Evolutionary conservation across 805 yeast genomes (phyloP).

Genomic region (Sugiyamaella floridensis): DNA sequence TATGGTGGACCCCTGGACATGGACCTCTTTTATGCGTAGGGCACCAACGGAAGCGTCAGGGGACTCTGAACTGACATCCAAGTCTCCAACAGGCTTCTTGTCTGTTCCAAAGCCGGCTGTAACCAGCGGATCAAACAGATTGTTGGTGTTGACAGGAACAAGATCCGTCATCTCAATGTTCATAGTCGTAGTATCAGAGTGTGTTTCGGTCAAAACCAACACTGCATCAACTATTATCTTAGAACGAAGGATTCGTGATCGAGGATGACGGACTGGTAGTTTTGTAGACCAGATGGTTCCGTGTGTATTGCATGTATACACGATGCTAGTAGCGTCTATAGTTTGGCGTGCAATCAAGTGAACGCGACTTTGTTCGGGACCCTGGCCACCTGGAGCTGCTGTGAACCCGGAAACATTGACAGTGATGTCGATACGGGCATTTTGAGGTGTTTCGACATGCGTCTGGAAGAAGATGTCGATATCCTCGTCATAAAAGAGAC

Average conservation of each 20-base stretch:
- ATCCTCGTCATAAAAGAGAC: constrained; percentile 18
- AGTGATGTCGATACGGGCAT: not conserved
- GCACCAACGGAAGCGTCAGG: not conserved
- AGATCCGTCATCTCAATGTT: constrained; percentile 42
- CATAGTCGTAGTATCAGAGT: not conserved
- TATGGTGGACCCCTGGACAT: not conserved
- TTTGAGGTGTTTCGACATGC: not conserved
- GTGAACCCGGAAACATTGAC: not conserved
- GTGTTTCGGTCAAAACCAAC: too few species aligned
- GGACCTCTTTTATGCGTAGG: not conserved
- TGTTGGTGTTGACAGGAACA: constrained; percentile 44
- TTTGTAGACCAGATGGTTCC: not conserved
- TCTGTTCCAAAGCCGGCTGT: not conserved
- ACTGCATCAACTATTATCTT: constrained; percentile 12
- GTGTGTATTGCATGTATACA: not conserved
- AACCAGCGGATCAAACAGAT: constrained; percentile 31
- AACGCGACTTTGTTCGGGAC: not conserved
- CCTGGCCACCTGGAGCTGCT: not conserved
- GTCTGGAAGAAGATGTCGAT: not conserved
- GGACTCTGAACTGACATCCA: not conserved
- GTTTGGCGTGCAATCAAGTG: not conserved
- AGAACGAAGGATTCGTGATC: constrained; percentile 15
- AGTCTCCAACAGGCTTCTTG: not conserved
- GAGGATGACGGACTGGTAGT: constrained; percentile 15
- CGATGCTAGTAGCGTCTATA: not conserved